Percentiles rank a stretch among this genome's conserved stretches.
These are phyloP conservation scores for Ophiostoma sp. DNA, from an alignment of 2,329 filamentous ascomycete genomes.

Conservation along the genomic window DNA sequence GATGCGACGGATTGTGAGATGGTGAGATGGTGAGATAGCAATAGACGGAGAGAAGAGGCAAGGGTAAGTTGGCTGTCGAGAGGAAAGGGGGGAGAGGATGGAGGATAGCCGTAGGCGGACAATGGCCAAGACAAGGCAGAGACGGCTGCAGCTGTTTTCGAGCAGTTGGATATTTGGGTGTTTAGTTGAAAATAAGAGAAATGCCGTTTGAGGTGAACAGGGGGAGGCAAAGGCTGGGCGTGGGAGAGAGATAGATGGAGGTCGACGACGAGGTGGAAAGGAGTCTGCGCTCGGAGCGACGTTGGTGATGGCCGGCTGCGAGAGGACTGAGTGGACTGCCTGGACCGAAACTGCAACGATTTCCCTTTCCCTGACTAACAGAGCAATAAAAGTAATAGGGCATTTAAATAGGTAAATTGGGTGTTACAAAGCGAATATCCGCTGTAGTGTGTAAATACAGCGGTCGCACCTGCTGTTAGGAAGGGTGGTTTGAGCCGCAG, in stretches of 20 bases:
- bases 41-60: neutral
- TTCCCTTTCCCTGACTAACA: constrained; percentile 9
- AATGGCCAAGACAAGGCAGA: neutral
- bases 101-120: neutral
- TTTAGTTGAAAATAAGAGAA: neutral
- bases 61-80: neutral
- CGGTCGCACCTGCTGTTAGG: neutral
- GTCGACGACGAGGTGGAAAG: constrained; percentile 11
- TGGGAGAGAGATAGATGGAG: neutral
- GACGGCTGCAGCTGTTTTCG: neutral
- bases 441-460: neutral
- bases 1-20: neutral
- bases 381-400: neutral
- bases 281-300: neutral
- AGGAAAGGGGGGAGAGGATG: neutral
- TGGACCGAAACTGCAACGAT: constrained; percentile 9
- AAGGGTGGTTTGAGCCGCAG: neutral
- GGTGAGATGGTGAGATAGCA: neutral
- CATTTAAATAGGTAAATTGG: neutral
- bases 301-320: constrained; percentile 13
- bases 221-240: neutral
- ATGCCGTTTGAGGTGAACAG: neutral
- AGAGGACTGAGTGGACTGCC: neutral
- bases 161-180: neutral
- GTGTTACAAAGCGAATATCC: neutral